phyloP scores from a whole-genome alignment of 2,329 filamentous ascomycete species.

The Eutypella sp. region DNA sequence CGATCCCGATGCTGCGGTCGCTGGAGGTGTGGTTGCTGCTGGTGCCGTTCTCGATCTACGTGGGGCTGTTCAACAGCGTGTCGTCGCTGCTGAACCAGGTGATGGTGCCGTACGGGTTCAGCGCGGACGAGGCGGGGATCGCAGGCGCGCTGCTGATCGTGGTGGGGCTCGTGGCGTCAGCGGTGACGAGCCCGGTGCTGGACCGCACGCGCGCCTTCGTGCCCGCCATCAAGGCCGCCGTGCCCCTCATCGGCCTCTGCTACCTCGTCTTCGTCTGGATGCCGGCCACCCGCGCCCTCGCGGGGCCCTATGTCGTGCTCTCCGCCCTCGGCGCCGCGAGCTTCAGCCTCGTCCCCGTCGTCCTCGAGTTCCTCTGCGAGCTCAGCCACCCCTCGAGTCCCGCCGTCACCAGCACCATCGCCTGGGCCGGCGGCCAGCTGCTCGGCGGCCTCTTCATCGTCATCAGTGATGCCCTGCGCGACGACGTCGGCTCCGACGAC shows the following conservation, averaged over 20 bases:
- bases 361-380: slow-evolving; percentile 81
- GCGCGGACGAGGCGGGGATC: slow-evolving; percentile 79
- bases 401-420: slow-evolving; percentile 76
- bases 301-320: slow-evolving; percentile 70
- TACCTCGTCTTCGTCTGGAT: slow-evolving; percentile 83
- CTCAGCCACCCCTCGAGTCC: slow-evolving; percentile 82
- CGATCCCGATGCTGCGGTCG: slow-evolving; percentile 51
- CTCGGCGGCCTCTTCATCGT: slow-evolving; percentile 82
- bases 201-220: slow-evolving; percentile 82
- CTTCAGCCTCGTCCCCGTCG: slow-evolving; percentile 78
- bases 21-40: slow-evolving; percentile 76
- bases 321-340: slow-evolving; percentile 72
- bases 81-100: slow-evolving; percentile 89
- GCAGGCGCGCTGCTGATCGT: slow-evolving; percentile 85
- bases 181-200: slow-evolving; percentile 73
- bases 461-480: too few relatives aligned
- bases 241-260: slow-evolving; percentile 66
- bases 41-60: slow-evolving; percentile 76
- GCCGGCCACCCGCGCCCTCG: slow-evolving; percentile 50
- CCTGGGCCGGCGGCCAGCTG: slow-evolving; percentile 83
- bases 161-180: slow-evolving; percentile 74
- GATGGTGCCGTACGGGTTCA: slow-evolving; percentile 78
- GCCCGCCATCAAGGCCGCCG: slow-evolving; percentile 63
- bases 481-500: slow-evolving; percentile 52
- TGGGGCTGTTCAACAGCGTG: slow-evolving; percentile 89